phyloP scores from a whole-genome alignment of 1,284 basidiomycete genomes.

The Marasmius sp. region DNA sequence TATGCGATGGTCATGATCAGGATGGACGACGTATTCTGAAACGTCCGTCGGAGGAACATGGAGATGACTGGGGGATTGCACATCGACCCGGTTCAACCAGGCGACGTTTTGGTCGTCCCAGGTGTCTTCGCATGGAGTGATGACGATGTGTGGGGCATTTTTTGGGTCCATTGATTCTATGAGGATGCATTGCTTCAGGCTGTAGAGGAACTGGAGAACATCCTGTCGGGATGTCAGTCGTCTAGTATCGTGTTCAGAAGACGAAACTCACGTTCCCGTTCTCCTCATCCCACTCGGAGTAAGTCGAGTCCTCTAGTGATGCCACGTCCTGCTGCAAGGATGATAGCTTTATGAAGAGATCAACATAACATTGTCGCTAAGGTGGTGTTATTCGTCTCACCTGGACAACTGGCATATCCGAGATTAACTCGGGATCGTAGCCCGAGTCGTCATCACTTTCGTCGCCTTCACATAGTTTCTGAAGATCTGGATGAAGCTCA shows the following conservation, averaged over 20 bases:
- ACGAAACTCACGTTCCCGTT: conserved; percentile 4
- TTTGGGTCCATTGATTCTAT: conserved; percentile 11
- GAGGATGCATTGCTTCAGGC: conserved; percentile 1
- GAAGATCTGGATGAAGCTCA: not conserved
- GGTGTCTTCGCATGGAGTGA: conserved; percentile 9
- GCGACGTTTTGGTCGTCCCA: conserved; percentile 4
- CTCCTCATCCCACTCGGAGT: conserved; percentile 3
- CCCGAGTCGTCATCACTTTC: not conserved
- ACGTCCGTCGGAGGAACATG: conserved; percentile 2
- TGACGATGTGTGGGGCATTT: conserved; percentile 10
- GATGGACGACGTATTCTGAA: not conserved
- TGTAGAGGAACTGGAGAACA: conserved; percentile 1
- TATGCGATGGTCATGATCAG: not conserved
- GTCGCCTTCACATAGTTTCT: not conserved
- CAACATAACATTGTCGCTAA: not conserved
- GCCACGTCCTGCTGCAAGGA: not conserved
- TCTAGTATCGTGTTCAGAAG: not conserved
- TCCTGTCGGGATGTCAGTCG: not conserved
- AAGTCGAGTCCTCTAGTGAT: not conserved
- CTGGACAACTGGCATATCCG: not conserved
- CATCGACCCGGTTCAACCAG: conserved; percentile 7
- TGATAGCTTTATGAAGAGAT: not conserved
- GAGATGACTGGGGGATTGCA: conserved; percentile 3
- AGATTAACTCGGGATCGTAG: not conserved
- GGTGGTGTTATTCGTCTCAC: not conserved